A percentile compares a stretch with the other conserved stretches of the same genome.
phyloP scores from a whole-genome alignment of 129 eudicot genomes.

The Flaveria ramosissima region DNA sequence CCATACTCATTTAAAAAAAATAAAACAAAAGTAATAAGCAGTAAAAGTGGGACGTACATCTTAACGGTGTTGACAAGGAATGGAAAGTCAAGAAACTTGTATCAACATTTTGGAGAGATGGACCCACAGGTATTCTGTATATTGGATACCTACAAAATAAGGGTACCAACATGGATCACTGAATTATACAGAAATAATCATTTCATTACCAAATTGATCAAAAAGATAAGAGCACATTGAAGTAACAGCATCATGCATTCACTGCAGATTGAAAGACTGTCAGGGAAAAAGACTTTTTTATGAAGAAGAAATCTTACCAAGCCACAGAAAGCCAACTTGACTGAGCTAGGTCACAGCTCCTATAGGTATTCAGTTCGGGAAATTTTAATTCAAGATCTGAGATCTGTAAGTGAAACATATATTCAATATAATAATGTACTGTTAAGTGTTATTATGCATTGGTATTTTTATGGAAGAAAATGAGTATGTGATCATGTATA shows the following conservation, averaged over 20 bases:
- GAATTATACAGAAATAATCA: not conserved
- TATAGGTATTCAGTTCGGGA: conserved; percentile 62
- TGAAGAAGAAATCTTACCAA: conserved; percentile 51
- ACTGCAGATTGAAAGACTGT: too few species aligned
- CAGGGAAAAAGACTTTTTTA: too few species aligned
- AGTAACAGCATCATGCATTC: too few species aligned
- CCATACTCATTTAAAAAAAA: not conserved
- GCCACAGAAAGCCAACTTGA: conserved; percentile 97
- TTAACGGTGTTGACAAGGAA: conserved; percentile 73
- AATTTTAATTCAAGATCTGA: conserved; percentile 57
- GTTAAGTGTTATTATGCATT: too few species aligned
- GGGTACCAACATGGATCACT: not conserved
- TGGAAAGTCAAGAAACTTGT: conserved; percentile 91
- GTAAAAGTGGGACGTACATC: conserved; percentile 44
- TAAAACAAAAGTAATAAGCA: conserved; percentile 2
- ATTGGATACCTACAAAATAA: conserved; percentile 78
- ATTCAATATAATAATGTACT: not conserved
- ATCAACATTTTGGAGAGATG: conserved; percentile 78
- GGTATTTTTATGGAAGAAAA: too few species aligned
- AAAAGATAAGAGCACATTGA: not conserved
- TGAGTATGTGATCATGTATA: too few species aligned
- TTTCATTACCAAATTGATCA: not conserved
- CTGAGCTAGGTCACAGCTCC: conserved; percentile 82
- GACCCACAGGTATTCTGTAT: conserved; percentile 91
- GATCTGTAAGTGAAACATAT: conserved; percentile 49